Percentiles rank a stretch among this genome's conserved stretches.
Conservation (phyloP, 2,329 filamentous ascomycete species). For the Cadophora sp. region DNA sequence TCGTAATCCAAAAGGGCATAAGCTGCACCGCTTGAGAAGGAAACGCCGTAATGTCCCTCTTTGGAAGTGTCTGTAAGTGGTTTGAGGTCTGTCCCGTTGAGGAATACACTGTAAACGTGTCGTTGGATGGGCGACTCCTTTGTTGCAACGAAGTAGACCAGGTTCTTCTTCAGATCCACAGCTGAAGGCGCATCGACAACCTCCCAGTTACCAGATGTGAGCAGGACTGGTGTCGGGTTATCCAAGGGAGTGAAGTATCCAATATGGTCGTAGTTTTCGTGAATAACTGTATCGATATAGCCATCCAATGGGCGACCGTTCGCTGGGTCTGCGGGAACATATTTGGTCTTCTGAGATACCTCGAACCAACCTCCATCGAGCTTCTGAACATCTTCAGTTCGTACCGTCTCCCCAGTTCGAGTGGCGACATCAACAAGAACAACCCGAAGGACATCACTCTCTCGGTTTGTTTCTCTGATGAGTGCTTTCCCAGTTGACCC, state of each 20-base stretch:
- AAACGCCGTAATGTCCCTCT: conserved; percentile 81
- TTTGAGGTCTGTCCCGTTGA: conserved; percentile 77
- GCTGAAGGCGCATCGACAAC: conserved; percentile 85
- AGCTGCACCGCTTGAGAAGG: conserved; percentile 82
- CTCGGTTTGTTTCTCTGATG: conserved; percentile 90
- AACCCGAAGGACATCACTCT: conserved; percentile 89
- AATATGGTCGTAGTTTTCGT: conserved; percentile 87
- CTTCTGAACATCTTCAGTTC: conserved; percentile 78
- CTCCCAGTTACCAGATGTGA: conserved; percentile 92
- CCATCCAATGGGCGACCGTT: conserved; percentile 83
- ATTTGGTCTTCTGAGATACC: conserved; percentile 84
- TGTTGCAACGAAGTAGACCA: conserved; percentile 90
- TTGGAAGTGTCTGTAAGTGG: conserved; percentile 75
- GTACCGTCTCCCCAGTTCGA: conserved; percentile 78
- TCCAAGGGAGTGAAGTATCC: conserved; percentile 93
- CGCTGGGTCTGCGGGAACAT: conserved; percentile 80
- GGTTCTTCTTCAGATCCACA: conserved; percentile 81
- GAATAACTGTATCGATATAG: conserved; percentile 89
- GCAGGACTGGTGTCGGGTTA: conserved; percentile 78
- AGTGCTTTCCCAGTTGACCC: conserved; percentile 76
- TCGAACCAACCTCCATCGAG: conserved; percentile 99
- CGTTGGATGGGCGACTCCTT: conserved; percentile 88
- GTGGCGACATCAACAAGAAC: conserved; percentile 80
- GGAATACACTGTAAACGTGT: conserved; percentile 87
- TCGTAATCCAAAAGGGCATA: conserved; percentile 86